phyloP scores from a whole-genome alignment of 2,329 filamentous ascomycete species.

The Peltaster fructicola region DNA sequence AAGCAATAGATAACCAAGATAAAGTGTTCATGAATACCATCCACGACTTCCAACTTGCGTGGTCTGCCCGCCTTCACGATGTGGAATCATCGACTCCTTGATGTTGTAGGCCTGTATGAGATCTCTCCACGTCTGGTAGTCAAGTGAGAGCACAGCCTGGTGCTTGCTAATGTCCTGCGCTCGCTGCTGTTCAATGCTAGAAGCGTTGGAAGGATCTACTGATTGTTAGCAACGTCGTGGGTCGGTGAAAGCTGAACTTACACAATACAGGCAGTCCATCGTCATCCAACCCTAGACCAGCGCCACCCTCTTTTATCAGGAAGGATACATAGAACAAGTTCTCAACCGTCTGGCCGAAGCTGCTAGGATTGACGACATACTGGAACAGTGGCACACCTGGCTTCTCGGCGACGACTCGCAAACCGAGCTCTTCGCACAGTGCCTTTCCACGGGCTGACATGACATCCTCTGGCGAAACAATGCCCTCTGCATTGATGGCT shows the following conservation, averaged over 20 bases:
- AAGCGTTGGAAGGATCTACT: conserved; percentile 28
- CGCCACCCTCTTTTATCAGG: conserved; percentile 68
- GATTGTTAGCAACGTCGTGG: conserved; percentile 2
- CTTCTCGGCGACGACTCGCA: conserved; percentile 46
- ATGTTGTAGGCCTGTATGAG: conserved; percentile 63
- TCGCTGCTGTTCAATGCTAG: conserved; percentile 34
- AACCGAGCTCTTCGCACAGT: conserved; percentile 40
- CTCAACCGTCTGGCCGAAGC: conserved; percentile 88
- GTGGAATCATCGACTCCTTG: conserved; percentile 64
- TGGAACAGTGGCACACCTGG: conserved; percentile 64
- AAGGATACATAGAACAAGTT: conserved; percentile 97
- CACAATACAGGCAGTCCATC: conserved; percentile 61
- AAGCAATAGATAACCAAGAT: not conserved
- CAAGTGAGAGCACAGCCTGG: conserved; percentile 76
- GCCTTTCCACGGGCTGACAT: conserved; percentile 21
- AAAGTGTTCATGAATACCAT: conserved; percentile 41
- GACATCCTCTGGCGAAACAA: conserved; percentile 15
- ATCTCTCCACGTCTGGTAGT: conserved; percentile 67
- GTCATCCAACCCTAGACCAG: conserved; percentile 56
- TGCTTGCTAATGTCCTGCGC: conserved; percentile 41
- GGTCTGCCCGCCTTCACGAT: conserved; percentile 44
- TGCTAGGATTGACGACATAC: conserved; percentile 76
- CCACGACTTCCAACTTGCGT: conserved; percentile 38
- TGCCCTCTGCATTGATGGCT: conserved; percentile 7
- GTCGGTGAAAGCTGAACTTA: conserved; percentile 32